A percentile compares a stretch with the other conserved stretches of the same genome.
These are phyloP conservation scores for Colletotrichum plurivorum DNA, from an alignment of 2,329 filamentous ascomycete species.

Conservation along the genomic window DNA sequence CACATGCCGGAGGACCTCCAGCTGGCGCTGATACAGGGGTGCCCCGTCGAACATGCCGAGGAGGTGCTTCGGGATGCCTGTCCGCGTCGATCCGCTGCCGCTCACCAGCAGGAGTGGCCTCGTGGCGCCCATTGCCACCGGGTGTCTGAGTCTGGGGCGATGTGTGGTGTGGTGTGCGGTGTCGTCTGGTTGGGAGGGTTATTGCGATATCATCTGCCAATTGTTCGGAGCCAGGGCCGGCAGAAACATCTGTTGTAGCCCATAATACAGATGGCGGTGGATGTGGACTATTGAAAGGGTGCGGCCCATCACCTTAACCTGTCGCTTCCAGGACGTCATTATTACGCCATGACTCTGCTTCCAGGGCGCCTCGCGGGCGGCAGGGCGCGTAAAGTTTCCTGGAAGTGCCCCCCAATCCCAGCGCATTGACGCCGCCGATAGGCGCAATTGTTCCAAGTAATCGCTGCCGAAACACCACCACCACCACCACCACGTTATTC, in stretches of 20 bases:
- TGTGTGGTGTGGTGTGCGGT: neutral
- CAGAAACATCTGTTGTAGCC: no score
- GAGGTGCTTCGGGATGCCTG: conserved; percentile 50
- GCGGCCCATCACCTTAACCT: conserved; percentile 8
- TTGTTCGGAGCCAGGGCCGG: no score
- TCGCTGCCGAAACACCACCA: no score
- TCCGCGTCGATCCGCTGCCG: conserved; percentile 49
- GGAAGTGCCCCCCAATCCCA: no score
- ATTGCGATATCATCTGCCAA: neutral
- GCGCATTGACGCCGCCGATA: no score
- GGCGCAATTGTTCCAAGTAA: no score
- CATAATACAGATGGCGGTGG: neutral
- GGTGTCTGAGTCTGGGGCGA: no score
- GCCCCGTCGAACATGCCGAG: conserved; percentile 46
- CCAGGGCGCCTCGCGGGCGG: neutral
- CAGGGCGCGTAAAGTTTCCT: no score
- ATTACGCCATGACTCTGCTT: conserved; percentile 34
- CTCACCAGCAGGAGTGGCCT: conserved; percentile 50
- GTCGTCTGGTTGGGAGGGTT: neutral
- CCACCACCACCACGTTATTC: no score
- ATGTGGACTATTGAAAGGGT: neutral
- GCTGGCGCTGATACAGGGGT: conserved; percentile 47
- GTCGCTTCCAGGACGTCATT: conserved; percentile 28
- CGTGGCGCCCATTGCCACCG: conserved; percentile 25
- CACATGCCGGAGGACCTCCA: conserved; percentile 44